Base-by-base conservation (phyloP, 208 protist genomes). In the Trypanosoma vivax region DNA sequence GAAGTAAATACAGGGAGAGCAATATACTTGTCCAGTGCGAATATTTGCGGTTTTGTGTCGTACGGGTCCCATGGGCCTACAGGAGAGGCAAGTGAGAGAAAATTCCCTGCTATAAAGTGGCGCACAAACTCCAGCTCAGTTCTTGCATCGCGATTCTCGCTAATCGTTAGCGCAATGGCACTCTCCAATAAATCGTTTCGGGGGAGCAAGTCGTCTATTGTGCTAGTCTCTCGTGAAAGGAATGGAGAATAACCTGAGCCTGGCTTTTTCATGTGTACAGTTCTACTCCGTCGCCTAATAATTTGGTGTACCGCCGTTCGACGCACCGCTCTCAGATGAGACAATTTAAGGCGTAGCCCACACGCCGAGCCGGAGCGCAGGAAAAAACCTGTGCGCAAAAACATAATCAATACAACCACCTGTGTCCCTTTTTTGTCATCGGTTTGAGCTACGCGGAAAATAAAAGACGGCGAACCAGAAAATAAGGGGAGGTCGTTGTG, bases 1-100 rank as follows among this genome's bases (percentile, higher is more conserved):
- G 79, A 90, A 7, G 80, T 91, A 54, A 94, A 94, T 24, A 94
- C 87, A n/a, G 87, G 87, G 14, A 94, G 68, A 18, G 78, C 82
- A 35, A 94, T 62, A 71, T 88, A 90, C 18, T 64, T 82, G 48
- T 89, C 76, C 6, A 94, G 51, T 5, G 87, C 87, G 45, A 94
- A 94, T 11, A 89, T 76, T 61, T 94, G 87, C 53, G 87, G 83
- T 65, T 90, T 88, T 16, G 86, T 78, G 40, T 90, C 87, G 60
- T 89, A 90, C 28, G 87, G 87, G 40, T 94, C 87, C 80, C 82
- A 94, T 13, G 53, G 46, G 3, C 57, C 71, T 1, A 90, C 82
- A 11, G 87, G 87, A 10, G 83, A 83, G 13, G 87, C 87, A 28
- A 94, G 55, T 6, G 87, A 94, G 37, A 94, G 71, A 33, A 90